These are phyloP conservation scores for Emmonsia crescens DNA, from an alignment of 2,329 filamentous ascomycete species.

Conservation along the genomic window DNA sequence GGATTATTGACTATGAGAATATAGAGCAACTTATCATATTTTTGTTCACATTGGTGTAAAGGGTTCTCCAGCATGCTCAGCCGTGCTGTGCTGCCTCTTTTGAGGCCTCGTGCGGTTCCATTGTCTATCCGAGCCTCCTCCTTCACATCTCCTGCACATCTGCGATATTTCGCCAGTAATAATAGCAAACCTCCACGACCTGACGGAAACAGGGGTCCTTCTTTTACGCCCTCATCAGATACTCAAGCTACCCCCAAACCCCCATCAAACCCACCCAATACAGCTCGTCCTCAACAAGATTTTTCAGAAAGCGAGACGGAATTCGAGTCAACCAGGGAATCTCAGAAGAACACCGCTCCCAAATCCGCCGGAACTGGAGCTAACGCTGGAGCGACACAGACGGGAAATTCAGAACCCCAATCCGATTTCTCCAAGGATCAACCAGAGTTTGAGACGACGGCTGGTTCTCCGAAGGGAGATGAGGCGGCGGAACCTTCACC, in stretches of 20 bases:
- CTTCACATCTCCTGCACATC: conserved; percentile 20
- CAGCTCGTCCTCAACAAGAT: conserved; percentile 11
- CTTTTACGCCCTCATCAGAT: conserved; percentile 8
- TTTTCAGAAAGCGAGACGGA: conserved; percentile 30
- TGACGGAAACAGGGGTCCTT: conserved; percentile 15
- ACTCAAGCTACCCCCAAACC: conserved; percentile 5
- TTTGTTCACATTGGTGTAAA: conserved; percentile 12
- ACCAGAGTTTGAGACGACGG: conserved; percentile 22
- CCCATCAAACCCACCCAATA: conserved; percentile 3
- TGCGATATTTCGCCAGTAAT: conserved; percentile 30
- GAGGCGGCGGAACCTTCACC: conserved; percentile 15
- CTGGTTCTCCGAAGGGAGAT: conserved; percentile 15
- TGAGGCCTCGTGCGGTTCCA: conserved; percentile 31
- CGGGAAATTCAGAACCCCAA: conserved; percentile 4
- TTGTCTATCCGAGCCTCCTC: conserved; percentile 26
- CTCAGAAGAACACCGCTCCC: conserved; percentile 22
- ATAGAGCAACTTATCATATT: conserved; percentile 7
- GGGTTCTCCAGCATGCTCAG: conserved; percentile 30
- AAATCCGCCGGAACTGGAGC: conserved; percentile 18
- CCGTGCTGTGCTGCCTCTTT: conserved; percentile 34
- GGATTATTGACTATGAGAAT: conserved; percentile 15
- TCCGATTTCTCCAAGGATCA: conserved; percentile 22
- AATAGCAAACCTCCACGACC: conserved; percentile 24
- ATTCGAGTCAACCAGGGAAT: conserved; percentile 26
- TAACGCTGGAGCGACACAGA: conserved; percentile 15